phyloP scores from a whole-genome alignment of 257 asterid species.

The Solanum arcanum region DNA sequence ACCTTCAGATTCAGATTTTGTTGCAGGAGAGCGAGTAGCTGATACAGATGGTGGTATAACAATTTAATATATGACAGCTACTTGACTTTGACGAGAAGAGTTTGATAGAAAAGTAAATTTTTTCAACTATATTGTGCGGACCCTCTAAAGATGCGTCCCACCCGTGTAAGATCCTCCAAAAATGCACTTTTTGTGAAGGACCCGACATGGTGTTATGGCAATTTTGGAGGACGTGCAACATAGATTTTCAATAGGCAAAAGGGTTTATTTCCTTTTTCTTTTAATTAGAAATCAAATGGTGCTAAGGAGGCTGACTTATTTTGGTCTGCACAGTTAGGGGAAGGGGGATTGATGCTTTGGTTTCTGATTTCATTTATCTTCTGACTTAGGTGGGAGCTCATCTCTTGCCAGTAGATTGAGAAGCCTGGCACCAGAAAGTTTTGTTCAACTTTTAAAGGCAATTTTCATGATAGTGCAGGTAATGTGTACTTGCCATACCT shows the following conservation, averaged over 20 bases:
- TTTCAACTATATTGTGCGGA: neutral
- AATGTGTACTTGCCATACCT: constrained; percentile 34
- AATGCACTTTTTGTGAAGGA: neutral
- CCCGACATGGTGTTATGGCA: neutral
- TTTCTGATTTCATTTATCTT: neutral
- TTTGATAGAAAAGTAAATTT: neutral
- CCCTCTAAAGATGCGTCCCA: neutral
- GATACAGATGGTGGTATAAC: constrained; percentile 71
- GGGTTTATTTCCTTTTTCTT: neutral
- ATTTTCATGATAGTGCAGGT: constrained; percentile 90
- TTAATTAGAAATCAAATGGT: neutral
- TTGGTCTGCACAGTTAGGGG: neutral
- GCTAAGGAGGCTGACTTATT: neutral
- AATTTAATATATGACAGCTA: neutral
- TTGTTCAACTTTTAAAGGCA: constrained; percentile 78
- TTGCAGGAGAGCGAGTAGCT: constrained; percentile 66
- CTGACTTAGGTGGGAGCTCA: constrained; percentile 72
- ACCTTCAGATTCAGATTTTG: constrained; percentile 56
- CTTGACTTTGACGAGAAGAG: neutral
- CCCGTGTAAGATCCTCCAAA: neutral
- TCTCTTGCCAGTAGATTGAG: constrained; percentile 85
- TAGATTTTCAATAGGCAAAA: neutral
- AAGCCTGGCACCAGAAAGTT: constrained; percentile 79
- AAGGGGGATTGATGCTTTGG: neutral
- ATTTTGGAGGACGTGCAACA: neutral